Base-by-base conservation (phyloP, 257 asterid genomes). In the Lavandula angustifolia region DNA sequence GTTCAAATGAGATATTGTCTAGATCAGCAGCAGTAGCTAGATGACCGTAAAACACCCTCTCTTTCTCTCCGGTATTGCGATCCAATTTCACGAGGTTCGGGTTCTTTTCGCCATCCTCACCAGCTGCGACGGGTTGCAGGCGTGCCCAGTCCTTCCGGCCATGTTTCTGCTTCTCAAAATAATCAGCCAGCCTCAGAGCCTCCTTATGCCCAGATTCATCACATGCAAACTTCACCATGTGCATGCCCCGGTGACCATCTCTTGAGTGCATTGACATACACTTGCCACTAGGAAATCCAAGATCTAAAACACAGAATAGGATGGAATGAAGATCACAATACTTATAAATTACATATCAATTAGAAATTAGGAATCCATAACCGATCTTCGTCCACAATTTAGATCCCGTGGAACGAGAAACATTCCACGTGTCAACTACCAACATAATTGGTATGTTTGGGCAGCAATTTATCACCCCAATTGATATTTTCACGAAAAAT, bases 161-260 rank as follows among this genome's bases (percentile, higher is more conserved):
- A 0, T 14, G 82, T 51, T 82, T 76, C 54, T 86, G 83, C 59
- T 87, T 86, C 70, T 78, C 84, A 35, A 94, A 90, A 73, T 81
- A 72, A 64, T 82, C 87, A 5, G 89, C 78, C 66, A 94, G 69
- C 66, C 73, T 81, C 75, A 82, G 9, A 6, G 97, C 97, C 64
- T 94, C 96, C 82, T 68, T 81, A 56, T 90, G 37, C 42, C 97
- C 97, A 0, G 92, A 71, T 54, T 72, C 88, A 56, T 84, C 88
- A 0, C 74, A 78, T 11, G 86, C 68, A 86, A 87, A 94, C 69
- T 81, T 94, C 66, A 86, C 85, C 9, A 73, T 57, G 38, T 85
- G 94, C 63, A 87, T 83, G 56, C 99, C 99, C 58, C 72, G 75
- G 79, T 84, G 94, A 42, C 99, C 99, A 42, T 84, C 96, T 77